Evolutionary conservation across 306 rosid genomes (phyloP), one percentile per base, ranked within the genome.

Genomic region (Trifolium dubium): DNA sequence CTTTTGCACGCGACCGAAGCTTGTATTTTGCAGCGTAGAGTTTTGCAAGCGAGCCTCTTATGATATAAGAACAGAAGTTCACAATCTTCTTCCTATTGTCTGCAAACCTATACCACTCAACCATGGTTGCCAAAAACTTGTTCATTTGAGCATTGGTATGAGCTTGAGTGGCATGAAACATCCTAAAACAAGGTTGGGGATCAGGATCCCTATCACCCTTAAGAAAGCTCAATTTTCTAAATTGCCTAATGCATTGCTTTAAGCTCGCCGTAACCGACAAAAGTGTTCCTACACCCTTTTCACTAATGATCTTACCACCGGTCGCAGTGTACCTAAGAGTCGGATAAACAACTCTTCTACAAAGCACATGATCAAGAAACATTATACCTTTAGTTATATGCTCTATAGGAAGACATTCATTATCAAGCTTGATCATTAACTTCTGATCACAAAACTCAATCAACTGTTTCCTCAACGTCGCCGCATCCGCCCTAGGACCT

Each of bases 141-240:
- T 93, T 93, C 98, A 91, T 91, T 83, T 93, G 98, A 54, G 94
- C 89, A 86, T 93, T 93, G n/a, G 96, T 93, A 77, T 91, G 97
- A 43, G 98, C 96, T 73, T 93, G 98, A 2, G 98, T 93, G 71
- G 98, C 97, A 73, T 93, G 98, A 81, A 91, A 93, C 98, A 93
- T 93, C 74, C 98, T 85, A 77, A 93, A 93, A 73, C 98, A 93
- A 67, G 98, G 97, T 64, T 93, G 97, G 44, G 98, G 98, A 80
- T 93, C 97, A 3, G 98, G 98, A 82, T 93, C 98, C 67, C 88
- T 81, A 77, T 93, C 98, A 5, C 98, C 98, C 86, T 91, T 93
- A 37, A 93, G 82, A 82, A 93, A 93, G 71, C 49, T 87, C 79
- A 93, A 83, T 83, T 88, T 93, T 80, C 98, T 85, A 78, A 93